Base-by-base conservation (phyloP, 2,329 filamentous ascomycete species). In the Lizonia empirigonia region DNA sequence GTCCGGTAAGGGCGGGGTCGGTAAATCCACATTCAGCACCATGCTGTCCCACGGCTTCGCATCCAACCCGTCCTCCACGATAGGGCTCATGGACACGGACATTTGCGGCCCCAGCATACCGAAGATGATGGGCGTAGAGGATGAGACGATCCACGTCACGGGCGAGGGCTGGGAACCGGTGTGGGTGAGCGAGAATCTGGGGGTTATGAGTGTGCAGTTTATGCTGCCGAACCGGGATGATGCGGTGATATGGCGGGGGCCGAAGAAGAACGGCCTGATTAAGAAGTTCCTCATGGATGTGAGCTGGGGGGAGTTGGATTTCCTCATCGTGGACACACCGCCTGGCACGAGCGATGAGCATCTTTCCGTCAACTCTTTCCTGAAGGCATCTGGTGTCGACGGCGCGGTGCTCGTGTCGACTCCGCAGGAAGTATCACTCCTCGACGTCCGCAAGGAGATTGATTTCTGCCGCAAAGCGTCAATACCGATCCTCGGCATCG, bases 251-350 rank as follows among this genome's bases (percentile, higher is more conserved):
- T 99, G 94, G 94, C 84, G 94, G 41, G 94, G 94, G 0, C 89
- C 94, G 2, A 99, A 99, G 83, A 99, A 99, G 82, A 99, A 97
- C 67, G 94, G 94, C 0, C 77, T 99, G 50, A 97, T 99, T 70
- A 99, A 99, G 78, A 90, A 95, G 73, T 99, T 99, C 64, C 77
- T 99, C 42, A 97, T 96, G 78, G 95, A 99, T 68, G 94, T 99
- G 6, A 91, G 95, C 70, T 99, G 95, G 94, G 94, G 94, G 8
- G 89, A 95, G 54, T 79, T 97, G 73, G 94, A 99, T 69, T 96
- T 93, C 62, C 71, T 99, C 51, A 82, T 99, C 42, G 91, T 97
- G 9, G 94, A 99, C 73, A 99, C 94, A 1, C 94, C 95, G 1
- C 94, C 94, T 0, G 94, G 94, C 15, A 99, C 94, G 2, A 91